These are phyloP conservation scores for Hevea brasiliensis DNA, from an alignment of 345 rosid genomes.

Conservation along the genomic window DNA sequence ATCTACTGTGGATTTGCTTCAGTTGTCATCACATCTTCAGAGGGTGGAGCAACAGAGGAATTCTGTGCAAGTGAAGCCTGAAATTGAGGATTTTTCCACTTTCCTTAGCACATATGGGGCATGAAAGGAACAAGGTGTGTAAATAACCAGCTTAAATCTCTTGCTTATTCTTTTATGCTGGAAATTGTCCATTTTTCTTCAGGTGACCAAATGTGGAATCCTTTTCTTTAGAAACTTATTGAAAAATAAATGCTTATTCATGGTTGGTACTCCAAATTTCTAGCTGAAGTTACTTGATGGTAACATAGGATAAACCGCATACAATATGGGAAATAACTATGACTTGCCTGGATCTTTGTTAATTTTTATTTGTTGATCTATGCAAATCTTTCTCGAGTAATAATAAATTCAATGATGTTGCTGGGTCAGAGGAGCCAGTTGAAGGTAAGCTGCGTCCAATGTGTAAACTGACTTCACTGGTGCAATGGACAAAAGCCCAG, in stretches of 20 bases:
- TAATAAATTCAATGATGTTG: constrained; percentile 3
- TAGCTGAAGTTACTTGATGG: background rate
- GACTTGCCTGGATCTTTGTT: background rate
- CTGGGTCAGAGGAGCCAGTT: constrained; percentile 23
- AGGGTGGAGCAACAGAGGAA: constrained; percentile 52
- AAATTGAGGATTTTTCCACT: constrained; percentile 29
- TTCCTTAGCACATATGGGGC: constrained; percentile 25
- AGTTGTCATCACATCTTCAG: constrained; percentile 53
- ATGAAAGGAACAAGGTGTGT: constrained; percentile 22
- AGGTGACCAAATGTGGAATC: background rate
- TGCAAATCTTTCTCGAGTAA: background rate
- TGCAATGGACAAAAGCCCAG: constrained; percentile 14
- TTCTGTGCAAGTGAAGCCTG: constrained; percentile 34
- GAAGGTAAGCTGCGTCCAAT: constrained; percentile 2
- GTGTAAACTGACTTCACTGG: no score
- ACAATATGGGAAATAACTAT: background rate
- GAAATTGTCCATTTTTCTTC: background rate
- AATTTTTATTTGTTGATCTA: background rate
- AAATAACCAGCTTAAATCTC: background rate
- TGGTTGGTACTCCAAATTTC: background rate
- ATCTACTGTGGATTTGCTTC: constrained; percentile 49
- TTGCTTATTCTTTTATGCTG: background rate
- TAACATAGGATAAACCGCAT: background rate
- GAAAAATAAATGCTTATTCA: background rate
- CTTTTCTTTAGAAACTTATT: background rate